Conservation (phyloP, 306 rosid genomes). For the Dalbergia cochinchinensis region DNA sequence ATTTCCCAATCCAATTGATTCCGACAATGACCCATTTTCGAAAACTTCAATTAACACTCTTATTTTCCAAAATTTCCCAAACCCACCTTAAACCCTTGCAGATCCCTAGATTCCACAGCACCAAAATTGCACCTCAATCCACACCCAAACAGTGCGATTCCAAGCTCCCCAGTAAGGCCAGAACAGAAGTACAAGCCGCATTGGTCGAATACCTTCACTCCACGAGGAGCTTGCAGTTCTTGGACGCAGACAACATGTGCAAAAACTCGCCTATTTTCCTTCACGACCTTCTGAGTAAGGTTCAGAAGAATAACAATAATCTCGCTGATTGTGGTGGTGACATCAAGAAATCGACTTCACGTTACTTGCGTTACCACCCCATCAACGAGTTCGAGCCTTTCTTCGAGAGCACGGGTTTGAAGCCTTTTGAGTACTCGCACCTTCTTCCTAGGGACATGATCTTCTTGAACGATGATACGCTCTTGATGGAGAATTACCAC, state of each 20-base stretch:
- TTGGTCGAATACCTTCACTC: slow-evolving; percentile 77
- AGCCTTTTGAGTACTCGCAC: slow-evolving; percentile 65
- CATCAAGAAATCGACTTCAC: slow-evolving; percentile 48
- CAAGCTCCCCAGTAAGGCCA: slow-evolving; percentile 17
- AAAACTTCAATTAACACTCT: slow-evolving; percentile 38
- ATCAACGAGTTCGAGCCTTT: slow-evolving; percentile 89
- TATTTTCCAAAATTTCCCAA: slow-evolving; percentile 2
- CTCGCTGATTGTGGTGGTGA: background rate
- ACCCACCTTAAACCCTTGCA: slow-evolving; percentile 42
- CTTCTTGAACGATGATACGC: slow-evolving; percentile 62
- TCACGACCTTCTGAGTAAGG: slow-evolving; percentile 53
- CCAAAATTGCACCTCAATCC: slow-evolving; percentile 34
- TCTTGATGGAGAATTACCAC: slow-evolving; percentile 70
- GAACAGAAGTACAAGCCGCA: slow-evolving; percentile 72
- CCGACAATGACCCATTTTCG: slow-evolving; percentile 58
- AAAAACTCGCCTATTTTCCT: slow-evolving; percentile 72
- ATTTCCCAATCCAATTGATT: background rate
- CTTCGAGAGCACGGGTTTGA: slow-evolving; percentile 83
- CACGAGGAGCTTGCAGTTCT: slow-evolving; percentile 68
- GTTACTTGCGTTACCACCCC: slow-evolving; percentile 76
- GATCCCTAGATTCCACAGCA: slow-evolving; percentile 59
- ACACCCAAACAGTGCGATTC: background rate
- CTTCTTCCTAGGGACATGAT: slow-evolving; percentile 69
- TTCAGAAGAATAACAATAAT: slow-evolving; percentile 10
- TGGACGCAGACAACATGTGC: slow-evolving; percentile 85